Conservation (phyloP, 768 basidiomycete genomes). For the Lactifluus pinguis region DNA sequence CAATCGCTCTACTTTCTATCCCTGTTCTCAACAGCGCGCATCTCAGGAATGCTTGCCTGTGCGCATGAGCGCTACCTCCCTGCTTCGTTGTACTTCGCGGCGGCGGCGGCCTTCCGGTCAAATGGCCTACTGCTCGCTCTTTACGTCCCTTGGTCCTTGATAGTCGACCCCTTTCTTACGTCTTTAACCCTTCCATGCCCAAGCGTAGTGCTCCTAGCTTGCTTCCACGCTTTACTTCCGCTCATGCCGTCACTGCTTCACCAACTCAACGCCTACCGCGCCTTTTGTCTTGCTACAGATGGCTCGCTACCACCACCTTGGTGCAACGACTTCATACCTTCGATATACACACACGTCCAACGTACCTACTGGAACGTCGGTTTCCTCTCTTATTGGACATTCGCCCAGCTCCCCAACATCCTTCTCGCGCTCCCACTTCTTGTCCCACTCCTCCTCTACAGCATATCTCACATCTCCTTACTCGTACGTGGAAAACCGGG, state of each 20-base stretch:
- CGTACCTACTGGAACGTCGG: conserved; percentile 78
- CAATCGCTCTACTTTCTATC: background rate
- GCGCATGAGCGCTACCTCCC: conserved; percentile 39
- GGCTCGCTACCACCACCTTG: conserved; percentile 33
- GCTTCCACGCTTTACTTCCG: conserved; percentile 37
- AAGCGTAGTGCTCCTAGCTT: conserved; percentile 28
- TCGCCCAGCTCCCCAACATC: conserved; percentile 81
- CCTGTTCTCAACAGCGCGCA: background rate
- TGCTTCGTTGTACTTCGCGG: conserved; percentile 53
- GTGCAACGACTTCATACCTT: conserved; percentile 56
- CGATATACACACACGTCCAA: conserved; percentile 79
- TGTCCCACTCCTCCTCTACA: conserved; percentile 37
- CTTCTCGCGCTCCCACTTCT: conserved; percentile 69
- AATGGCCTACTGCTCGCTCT: conserved; percentile 72
- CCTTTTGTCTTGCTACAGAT: conserved; percentile 45
- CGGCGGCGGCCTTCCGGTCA: conserved; percentile 62
- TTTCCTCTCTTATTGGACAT: conserved; percentile 79
- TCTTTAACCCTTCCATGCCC: conserved; percentile 28
- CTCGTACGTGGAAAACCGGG: background rate
- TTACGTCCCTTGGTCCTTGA: conserved; percentile 67
- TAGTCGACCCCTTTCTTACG: conserved; percentile 44
- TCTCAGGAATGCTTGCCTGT: conserved; percentile 52
- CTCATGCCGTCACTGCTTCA: conserved; percentile 63
- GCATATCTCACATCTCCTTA: background rate
- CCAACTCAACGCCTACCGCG: conserved; percentile 54